A percentile compares a stretch with the other conserved stretches of the same genome.
phyloP scores from a whole-genome alignment of 768 basidiomycete genomes.

The Hygrocybe punicea region DNA sequence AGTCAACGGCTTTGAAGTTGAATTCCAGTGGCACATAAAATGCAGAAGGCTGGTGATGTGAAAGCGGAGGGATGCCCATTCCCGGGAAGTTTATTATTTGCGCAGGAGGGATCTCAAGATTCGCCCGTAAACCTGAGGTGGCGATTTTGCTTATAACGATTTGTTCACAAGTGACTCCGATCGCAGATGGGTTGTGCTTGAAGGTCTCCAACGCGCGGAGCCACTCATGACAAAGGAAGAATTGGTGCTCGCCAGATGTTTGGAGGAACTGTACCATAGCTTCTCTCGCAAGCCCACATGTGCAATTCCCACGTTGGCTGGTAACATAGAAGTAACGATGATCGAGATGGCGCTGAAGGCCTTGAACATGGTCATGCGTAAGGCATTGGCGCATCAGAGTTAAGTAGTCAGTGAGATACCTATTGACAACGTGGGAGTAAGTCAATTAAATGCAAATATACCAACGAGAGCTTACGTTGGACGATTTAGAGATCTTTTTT shows the following conservation, averaged over 20 bases:
- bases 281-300: constrained; percentile 2
- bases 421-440: background rate
- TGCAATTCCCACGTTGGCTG: background rate
- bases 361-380: background rate
- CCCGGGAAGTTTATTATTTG: background rate
- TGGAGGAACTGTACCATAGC: background rate
- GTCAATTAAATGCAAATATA: background rate
- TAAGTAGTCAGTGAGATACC: background rate
- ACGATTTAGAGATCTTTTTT: background rate
- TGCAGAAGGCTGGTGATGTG: background rate
- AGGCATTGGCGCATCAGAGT: background rate
- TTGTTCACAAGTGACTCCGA: constrained; percentile 2
- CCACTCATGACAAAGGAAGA: constrained; percentile 2
- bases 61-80: background rate
- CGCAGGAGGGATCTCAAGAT: background rate
- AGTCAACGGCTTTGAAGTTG: constrained; percentile 4
- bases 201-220: background rate
- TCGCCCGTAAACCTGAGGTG: background rate
- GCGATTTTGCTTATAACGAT: constrained; percentile 1
- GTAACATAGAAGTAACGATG: background rate
- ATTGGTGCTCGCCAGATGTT: background rate
- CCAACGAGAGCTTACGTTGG: background rate
- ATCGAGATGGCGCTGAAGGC: too few species aligned
- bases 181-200: constrained; percentile 4
- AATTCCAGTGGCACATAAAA: constrained; percentile 3